These are phyloP conservation scores for Solanum hybrid DNA, from an alignment of 305 asterid genomes.

Conservation along the genomic window DNA sequence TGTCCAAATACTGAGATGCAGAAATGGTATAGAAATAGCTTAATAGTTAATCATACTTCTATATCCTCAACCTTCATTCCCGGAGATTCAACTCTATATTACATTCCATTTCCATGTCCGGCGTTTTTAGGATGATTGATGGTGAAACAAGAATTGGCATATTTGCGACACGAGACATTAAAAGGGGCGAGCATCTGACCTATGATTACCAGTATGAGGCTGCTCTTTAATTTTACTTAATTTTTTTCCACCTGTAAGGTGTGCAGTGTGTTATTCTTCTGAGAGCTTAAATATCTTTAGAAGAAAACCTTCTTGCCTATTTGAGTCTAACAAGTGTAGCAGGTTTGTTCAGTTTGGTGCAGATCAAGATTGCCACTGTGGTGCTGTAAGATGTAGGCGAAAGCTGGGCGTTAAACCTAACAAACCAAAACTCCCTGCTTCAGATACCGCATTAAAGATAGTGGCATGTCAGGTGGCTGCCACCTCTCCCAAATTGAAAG, in stretches of 20 bases:
- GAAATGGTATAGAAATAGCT: constrained; percentile 53
- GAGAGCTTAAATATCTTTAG: background rate
- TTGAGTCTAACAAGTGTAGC: constrained; percentile 52
- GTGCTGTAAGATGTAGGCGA: constrained; percentile 71
- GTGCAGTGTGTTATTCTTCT: background rate
- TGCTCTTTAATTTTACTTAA: background rate
- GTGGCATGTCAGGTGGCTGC: constrained; percentile 66
- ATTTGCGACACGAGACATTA: constrained; percentile 75
- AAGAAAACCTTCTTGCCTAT: background rate
- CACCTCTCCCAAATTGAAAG: constrained; percentile 45
- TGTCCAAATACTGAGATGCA: constrained; percentile 98
- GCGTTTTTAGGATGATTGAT: constrained; percentile 66
- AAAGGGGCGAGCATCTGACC: constrained; percentile 86
- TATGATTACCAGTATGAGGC: constrained; percentile 90
- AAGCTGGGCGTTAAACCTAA: constrained; percentile 86
- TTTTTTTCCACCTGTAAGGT: background rate
- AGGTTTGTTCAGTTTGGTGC: constrained; percentile 99
- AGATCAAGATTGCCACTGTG: constrained; percentile 95
- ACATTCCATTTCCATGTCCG: constrained; percentile 2
- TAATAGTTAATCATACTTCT: background rate
- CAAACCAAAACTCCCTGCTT: constrained; percentile 53
- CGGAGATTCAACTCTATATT: background rate
- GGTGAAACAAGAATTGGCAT: constrained; percentile 98
- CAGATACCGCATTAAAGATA: constrained; percentile 61
- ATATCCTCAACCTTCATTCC: background rate